These are phyloP conservation scores for Apiospora koreana DNA, from an alignment of 2,329 filamentous ascomycete genomes.

Conservation along the genomic window DNA sequence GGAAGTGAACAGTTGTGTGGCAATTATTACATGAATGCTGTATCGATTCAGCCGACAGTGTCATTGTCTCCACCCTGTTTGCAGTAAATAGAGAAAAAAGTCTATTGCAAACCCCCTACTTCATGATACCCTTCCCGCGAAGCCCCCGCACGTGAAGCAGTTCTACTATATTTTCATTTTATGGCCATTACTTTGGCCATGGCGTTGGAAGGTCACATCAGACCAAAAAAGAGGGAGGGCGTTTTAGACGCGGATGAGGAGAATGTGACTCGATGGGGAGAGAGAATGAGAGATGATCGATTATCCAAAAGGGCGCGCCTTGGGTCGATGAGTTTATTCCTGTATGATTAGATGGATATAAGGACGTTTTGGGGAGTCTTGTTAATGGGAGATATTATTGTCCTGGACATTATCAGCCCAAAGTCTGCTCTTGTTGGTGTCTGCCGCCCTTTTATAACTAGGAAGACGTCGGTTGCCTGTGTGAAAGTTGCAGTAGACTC, in stretches of 20 bases:
- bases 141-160: background rate
- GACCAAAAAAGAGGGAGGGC: background rate
- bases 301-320: background rate
- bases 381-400: background rate
- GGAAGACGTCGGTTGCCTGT: background rate
- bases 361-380: background rate
- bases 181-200: background rate
- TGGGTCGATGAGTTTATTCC: background rate
- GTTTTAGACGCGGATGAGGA: background rate
- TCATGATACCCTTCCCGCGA: background rate
- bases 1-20: background rate
- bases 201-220: background rate
- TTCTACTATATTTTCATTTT: background rate
- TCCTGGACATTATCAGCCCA: background rate
- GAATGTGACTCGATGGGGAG: background rate
- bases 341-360: background rate
- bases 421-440: background rate
- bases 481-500: background rate
- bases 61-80: background rate
- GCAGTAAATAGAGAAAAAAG: background rate
- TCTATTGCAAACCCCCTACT: background rate
- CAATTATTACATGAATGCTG: background rate
- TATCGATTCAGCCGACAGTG: background rate
- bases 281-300: background rate
- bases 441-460: background rate